Conservation (phyloP, 139 green algal genomes). For the Chlamydomonas eustigma region DNA sequence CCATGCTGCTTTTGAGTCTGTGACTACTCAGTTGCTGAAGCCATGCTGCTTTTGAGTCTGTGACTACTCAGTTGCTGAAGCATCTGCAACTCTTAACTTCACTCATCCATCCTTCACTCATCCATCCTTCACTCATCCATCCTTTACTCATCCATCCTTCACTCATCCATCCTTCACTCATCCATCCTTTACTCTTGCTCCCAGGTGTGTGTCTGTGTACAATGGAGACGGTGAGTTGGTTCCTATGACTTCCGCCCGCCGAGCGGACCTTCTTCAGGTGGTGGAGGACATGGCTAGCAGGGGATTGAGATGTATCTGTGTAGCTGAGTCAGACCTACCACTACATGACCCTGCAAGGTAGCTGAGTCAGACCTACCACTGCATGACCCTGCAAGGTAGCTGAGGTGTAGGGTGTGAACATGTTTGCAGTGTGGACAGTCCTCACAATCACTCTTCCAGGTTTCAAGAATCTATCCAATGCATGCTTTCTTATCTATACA, state of each 20-base stretch:
- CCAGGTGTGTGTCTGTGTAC: not conserved
- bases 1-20: too few species aligned
- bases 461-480: too few species aligned
- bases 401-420: conserved; percentile 29
- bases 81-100: not conserved
- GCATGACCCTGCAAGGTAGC: conserved; percentile 22
- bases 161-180: not conserved
- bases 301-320: conserved; percentile 84
- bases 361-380: conserved; percentile 57
- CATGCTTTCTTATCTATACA: not conserved
- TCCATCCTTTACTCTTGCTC: not conserved
- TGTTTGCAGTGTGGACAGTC: too few species aligned
- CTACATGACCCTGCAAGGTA: conserved; percentile 5
- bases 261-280: not conserved
- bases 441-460: too few species aligned
- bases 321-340: conserved; percentile 64
- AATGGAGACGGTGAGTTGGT: not conserved
- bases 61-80: not conserved
- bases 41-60: too few species aligned
- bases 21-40: too few species aligned
- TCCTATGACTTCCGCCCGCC: not conserved
- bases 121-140: not conserved
- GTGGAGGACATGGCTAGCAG: conserved; percentile 67
- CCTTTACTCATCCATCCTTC: not conserved
- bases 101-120: not conserved